Evolutionary conservation across 2,329 filamentous ascomycete genomes (phyloP), one percentile per base, ranked within the genome.

Genomic region (Aspergillus unguis): DNA sequence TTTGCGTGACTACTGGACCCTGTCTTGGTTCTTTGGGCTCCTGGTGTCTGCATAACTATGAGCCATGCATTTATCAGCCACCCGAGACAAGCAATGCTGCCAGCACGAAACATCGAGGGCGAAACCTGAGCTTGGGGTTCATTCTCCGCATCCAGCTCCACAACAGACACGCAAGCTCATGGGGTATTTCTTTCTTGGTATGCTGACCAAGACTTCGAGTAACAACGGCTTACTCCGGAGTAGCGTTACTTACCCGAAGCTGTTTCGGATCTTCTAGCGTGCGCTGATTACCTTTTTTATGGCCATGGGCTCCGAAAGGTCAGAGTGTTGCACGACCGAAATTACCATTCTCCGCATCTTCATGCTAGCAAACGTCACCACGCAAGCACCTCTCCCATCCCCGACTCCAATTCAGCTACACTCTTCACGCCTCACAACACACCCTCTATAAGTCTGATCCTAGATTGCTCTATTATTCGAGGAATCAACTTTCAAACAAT

Each of bases 341-440:
- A 62, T 62, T 62, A 56, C 57, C 53, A 56, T 58, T 54, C 58
- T 54, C 52, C 53, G 37, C 48, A 50, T 36, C 52, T 55, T 41
- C 44, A 17, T 56, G 58, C 64, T 64, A 66, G 62, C 66, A 58
- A 67, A 68, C 66, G 63, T 69, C 64, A 67, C 65, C 56, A 58
- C 62, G 62, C 65, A 64, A 68, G 63, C 63, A 65, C 52, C 51
- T 63, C 58, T 55, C 53, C 44, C 49, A 52, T 52, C 48, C 52
- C 44, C 35, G 56, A 46, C 58, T 48, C 58, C 54, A 52, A 48
- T 44, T 46, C 57, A 58, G 50, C 47, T 32, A 56, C 27, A 27
- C 50, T 17, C 17, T 33, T 53, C 42, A 40, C 42, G 25, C 36
- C n/a, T 25, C 36, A 23, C 6, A 38, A 8, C 11, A 9, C 32